Conservation (phyloP, 495 filamentous ascomycete genomes). For the Cercophora samala region DNA sequence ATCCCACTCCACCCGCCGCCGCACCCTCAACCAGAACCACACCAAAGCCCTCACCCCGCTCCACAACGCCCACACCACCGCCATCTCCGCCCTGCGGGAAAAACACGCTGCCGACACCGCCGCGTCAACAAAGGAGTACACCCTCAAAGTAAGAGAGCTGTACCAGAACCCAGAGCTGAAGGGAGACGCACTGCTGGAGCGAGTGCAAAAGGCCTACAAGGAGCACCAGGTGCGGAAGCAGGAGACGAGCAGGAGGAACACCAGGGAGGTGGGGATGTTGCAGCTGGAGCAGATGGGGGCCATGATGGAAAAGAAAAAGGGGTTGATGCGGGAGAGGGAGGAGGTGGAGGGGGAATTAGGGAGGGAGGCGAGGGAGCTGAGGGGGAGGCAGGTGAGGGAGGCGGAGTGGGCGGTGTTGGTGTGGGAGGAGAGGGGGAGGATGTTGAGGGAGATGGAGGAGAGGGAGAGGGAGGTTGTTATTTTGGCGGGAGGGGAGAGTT, state of each 20-base stretch:
- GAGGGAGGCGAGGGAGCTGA: constrained; percentile 18
- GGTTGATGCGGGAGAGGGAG: constrained; percentile 28
- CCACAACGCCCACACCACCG: neutral
- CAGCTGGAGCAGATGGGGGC: neutral
- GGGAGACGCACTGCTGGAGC: too few species aligned
- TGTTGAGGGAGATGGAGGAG: constrained; percentile 37
- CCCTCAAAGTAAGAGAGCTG: too few species aligned
- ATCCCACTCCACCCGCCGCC: neutral
- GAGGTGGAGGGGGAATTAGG: constrained; percentile 19
- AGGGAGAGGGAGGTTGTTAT: constrained; percentile 27
- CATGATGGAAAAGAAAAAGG: neutral
- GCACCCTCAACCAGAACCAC: neutral
- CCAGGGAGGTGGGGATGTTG: too few species aligned
- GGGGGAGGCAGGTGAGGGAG: constrained; percentile 28
- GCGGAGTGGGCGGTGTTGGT: constrained; percentile 32
- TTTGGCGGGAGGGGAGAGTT: constrained; percentile 23
- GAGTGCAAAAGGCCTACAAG: too few species aligned
- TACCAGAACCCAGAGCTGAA: too few species aligned
- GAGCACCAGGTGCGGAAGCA: too few species aligned
- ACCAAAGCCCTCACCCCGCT: neutral
- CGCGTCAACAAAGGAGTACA: too few species aligned
- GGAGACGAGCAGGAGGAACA: too few species aligned
- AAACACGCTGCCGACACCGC: neutral
- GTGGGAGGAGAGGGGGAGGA: constrained; percentile 28
- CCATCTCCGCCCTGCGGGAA: too few species aligned